phyloP scores from a whole-genome alignment of 2,329 filamentous ascomycete species.

The Lachnellula occidentalis region DNA sequence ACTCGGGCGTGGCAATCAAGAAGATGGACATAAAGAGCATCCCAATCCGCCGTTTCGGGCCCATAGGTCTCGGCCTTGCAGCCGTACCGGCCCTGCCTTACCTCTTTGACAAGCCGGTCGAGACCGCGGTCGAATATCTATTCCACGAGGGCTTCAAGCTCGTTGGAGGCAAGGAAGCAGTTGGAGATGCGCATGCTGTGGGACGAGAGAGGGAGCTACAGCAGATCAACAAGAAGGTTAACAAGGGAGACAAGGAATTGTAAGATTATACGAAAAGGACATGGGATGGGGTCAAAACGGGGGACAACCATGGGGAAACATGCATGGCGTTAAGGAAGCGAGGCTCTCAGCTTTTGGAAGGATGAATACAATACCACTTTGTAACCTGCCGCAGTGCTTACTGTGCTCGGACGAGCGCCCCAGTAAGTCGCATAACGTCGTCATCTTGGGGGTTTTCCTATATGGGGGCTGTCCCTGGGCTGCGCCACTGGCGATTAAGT shows the following conservation, averaged over 20 bases:
- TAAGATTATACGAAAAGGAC: not conserved
- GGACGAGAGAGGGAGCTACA: slow-evolving; percentile 46
- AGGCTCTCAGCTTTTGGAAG: slow-evolving; percentile 4
- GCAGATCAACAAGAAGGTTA: slow-evolving; percentile 15
- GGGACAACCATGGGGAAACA: not conserved
- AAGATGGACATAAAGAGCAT: slow-evolving; percentile 60
- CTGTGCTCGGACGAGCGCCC: no score
- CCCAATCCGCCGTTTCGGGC: slow-evolving; percentile 74
- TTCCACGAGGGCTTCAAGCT: slow-evolving; percentile 78
- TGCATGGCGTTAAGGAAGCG: slow-evolving; percentile 5
- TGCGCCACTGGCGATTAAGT: no score
- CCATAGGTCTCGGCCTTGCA: slow-evolving; percentile 76
- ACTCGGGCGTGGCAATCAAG: slow-evolving; percentile 83
- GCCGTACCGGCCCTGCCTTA: slow-evolving; percentile 79
- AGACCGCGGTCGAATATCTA: slow-evolving; percentile 81
- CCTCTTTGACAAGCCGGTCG: slow-evolving; percentile 88
- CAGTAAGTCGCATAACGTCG: no score
- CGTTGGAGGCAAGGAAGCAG: slow-evolving; percentile 57
- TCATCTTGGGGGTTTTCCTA: no score
- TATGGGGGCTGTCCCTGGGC: no score
- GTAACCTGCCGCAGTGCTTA: no score
- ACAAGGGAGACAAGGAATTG: slow-evolving; percentile 19
- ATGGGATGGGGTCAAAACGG: not conserved
- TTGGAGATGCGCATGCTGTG: slow-evolving; percentile 49
- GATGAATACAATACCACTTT: slow-evolving; percentile 5